These are phyloP conservation scores for Glycyrrhiza uralensis DNA, from an alignment of 306 rosid species.

Conservation along the genomic window DNA sequence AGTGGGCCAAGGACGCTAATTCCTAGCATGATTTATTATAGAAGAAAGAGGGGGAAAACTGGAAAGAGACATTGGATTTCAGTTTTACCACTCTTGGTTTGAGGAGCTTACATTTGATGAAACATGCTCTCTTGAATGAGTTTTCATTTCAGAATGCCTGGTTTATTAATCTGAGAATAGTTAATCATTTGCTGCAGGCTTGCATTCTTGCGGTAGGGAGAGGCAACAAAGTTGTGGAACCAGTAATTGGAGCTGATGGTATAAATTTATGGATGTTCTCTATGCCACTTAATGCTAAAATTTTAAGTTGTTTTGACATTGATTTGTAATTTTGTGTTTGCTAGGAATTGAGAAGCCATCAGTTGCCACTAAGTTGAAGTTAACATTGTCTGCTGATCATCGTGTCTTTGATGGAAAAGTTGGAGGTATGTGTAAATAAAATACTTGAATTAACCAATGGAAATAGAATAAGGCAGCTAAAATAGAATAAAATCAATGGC, in stretches of 20 bases:
- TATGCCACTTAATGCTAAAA: conserved; percentile 5
- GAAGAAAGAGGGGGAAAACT: background rate
- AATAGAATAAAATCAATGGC: background rate
- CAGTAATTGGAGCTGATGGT: conserved; percentile 78
- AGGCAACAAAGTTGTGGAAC: conserved; percentile 89
- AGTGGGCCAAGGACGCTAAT: background rate
- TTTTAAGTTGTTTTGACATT: conserved; percentile 26
- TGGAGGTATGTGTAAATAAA: conserved; percentile 60
- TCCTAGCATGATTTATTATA: background rate
- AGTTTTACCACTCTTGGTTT: background rate
- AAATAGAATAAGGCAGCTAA: background rate
- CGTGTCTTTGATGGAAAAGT: conserved; percentile 94
- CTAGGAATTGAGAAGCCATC: conserved; percentile 83
- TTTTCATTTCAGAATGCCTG: background rate
- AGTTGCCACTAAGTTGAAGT: conserved; percentile 65
- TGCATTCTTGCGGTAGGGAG: conserved; percentile 97
- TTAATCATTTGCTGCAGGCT: conserved; percentile 57
- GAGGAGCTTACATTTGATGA: background rate
- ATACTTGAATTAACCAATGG: conserved; percentile 6
- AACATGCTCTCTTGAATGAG: background rate
- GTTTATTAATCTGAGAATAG: background rate
- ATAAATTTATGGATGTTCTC: conserved; percentile 31
- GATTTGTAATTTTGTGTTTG: conserved; percentile 13
- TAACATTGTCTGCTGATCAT: conserved; percentile 91
- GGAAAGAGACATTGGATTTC: background rate